Conservation (phyloP, 2,329 filamentous ascomycete species). For the Monosporascus sp. region DNA sequence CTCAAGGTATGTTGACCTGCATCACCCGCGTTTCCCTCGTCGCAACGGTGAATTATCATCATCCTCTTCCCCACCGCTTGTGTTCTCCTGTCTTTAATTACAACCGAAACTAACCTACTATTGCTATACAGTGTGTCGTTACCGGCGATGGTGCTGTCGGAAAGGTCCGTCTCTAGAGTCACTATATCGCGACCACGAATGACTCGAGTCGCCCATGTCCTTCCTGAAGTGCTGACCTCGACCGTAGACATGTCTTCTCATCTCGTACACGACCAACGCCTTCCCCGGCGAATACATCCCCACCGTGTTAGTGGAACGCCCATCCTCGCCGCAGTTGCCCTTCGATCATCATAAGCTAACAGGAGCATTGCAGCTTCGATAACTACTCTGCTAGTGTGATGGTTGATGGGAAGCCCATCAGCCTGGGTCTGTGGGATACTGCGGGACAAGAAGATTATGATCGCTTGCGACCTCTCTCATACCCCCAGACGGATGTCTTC, state of each 20-base stretch:
- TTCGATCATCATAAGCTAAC: conserved; percentile 8
- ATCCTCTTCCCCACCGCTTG: conserved; percentile 2
- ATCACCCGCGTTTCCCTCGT: neutral
- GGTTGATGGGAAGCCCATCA: conserved; percentile 98
- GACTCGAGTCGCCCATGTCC: conserved; percentile 7
- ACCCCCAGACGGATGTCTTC: conserved; percentile 97
- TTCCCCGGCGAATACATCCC: conserved; percentile 99
- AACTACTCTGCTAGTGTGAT: conserved; percentile 99
- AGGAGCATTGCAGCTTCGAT: conserved; percentile 64
- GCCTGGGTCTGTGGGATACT: conserved; percentile 95
- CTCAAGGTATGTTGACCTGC: conserved; percentile 64
- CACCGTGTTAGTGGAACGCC: conserved; percentile 67
- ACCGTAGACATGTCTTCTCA: conserved; percentile 88
- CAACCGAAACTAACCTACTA: conserved; percentile 31
- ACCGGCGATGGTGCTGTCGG: conserved; percentile 98
- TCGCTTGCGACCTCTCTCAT: conserved; percentile 86
- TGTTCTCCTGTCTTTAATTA: conserved; percentile 7
- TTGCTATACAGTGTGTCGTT: conserved; percentile 74
- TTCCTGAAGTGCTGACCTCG: conserved; percentile 21
- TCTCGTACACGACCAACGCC: conserved; percentile 98
- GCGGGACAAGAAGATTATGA: conserved; percentile 99
- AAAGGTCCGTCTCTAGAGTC: conserved; percentile 61
- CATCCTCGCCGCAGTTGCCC: conserved; percentile 2
- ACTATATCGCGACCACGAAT: conserved; percentile 7
- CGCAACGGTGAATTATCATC: neutral